Conservation (phyloP, 1,284 basidiomycete species). For the Rhizoctonia solani region DNA sequence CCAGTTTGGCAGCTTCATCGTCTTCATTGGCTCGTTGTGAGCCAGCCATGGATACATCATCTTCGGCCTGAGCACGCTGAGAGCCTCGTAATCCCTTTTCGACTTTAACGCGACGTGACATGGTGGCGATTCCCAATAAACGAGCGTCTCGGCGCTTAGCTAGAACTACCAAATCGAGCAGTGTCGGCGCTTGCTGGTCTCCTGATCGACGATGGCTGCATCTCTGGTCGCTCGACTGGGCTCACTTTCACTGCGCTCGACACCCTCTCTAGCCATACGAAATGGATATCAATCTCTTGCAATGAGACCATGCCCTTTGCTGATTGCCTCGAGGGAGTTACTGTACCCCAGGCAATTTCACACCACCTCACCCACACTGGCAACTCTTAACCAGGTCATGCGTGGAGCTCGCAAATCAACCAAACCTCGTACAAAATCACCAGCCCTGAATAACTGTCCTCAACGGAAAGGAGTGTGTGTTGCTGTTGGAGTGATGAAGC, state of each 20-base stretch:
- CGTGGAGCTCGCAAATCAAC: conserved; percentile 55
- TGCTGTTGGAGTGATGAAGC: conserved; percentile 81
- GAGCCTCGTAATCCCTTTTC: conserved; percentile 6
- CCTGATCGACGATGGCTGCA: conserved; percentile 11
- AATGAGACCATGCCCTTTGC: not conserved
- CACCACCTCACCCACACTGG: conserved; percentile 57
- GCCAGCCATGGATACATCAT: conserved; percentile 38
- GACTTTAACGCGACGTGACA: conserved; percentile 12
- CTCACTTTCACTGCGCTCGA: conserved; percentile 13
- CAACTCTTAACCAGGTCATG: conserved; percentile 84
- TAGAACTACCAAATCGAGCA: not conserved
- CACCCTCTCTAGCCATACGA: not conserved
- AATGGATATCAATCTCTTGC: not conserved
- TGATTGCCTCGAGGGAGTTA: not conserved
- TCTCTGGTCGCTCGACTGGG: conserved; percentile 23
- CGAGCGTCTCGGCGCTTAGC: not conserved
- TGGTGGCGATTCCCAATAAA: not conserved
- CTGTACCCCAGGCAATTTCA: conserved; percentile 61
- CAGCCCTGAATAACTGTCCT: conserved; percentile 74
- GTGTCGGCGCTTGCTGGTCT: not conserved
- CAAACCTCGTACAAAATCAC: conserved; percentile 66
- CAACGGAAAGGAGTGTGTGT: conserved; percentile 91
- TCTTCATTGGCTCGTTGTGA: conserved; percentile 49
- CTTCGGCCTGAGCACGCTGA: conserved; percentile 56
- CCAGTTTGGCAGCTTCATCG: conserved; percentile 52